Base-by-base conservation (phyloP, 2,329 filamentous ascomycete genomes). In the Cladophialophora psammophila region DNA sequence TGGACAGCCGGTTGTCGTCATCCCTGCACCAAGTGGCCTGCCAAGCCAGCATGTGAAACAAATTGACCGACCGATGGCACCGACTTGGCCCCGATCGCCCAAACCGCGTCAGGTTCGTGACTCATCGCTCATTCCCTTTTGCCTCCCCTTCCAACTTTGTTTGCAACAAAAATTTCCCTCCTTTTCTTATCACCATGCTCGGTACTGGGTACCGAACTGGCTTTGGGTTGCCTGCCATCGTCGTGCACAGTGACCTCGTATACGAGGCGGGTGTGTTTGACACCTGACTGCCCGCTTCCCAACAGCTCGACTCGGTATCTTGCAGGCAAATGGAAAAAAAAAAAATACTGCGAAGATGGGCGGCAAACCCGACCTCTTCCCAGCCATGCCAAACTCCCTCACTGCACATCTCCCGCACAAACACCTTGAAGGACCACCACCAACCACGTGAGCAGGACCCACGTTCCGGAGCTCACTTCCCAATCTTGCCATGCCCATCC, bases 21-120 rank as follows among this genome's bases (percentile, higher is more conserved):
- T 60, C 57, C 57, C 59, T 53, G 59, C 59, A 50, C 12, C 26
- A 45, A 61, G 40, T 26, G 32, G 20, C 32, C 54, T 58, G 61
- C 60, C 60, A 67, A 64, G 61, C 32, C 31, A 60, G 66, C 63
- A 65, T 68, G 66, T 64, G 66, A 64, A 64, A 62, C 66, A 57
- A 53, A 53, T 35, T 26, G 31, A 50, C 45, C 45, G 7, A 12
- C 45, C 45, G 26, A 26, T 26, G 26, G 26, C 26, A 26, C 26
- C 26, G 26, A 26, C 26, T 26, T 26, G 26, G 26, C 26, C 2
- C 26, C 26, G 45, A 50, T 50, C 45, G 45, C 18, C 45, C 45
- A 50, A 12, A 50, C 45, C 45, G 52, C 52, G 52, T 55, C 52
- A 55, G 34, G 52, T n/a, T 34, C 45, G 45, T 68, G 66, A 65